Evolutionary conservation across 352 stramenopile species (phyloP).

Genomic region (Thalassiosira livingstoniorum): DNA sequence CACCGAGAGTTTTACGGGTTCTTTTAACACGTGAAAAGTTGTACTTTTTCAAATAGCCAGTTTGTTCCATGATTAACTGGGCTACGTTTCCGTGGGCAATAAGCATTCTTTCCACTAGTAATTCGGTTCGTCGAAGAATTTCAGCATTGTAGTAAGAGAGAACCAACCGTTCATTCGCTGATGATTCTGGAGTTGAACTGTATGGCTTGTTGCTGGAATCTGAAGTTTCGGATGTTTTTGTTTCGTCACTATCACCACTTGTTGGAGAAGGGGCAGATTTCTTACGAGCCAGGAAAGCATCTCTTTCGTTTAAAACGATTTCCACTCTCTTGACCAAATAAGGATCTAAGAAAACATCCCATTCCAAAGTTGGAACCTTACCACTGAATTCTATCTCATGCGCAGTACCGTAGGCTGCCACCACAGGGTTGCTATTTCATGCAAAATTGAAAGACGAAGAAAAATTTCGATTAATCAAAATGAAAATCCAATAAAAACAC

Average conservation of each 20-base stretch:
- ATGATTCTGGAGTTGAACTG: slow-evolving; percentile 8
- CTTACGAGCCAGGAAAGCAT: slow-evolving; percentile 63
- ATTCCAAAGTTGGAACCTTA: slow-evolving; percentile 72
- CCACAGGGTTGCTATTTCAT: slow-evolving; percentile 78
- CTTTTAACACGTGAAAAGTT: slow-evolving; percentile 83
- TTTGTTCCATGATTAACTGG: slow-evolving; percentile 80
- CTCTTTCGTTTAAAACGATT: slow-evolving; percentile 74
- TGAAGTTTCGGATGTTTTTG: slow-evolving; percentile 19
- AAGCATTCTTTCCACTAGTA: slow-evolving; percentile 80
- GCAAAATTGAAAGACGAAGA: too few relatives aligned
- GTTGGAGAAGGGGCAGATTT: slow-evolving; percentile 36
- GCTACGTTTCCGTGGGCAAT: slow-evolving; percentile 83
- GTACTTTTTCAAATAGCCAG: slow-evolving; percentile 73
- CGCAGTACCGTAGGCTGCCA: slow-evolving; percentile 78
- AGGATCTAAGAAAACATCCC: slow-evolving; percentile 86
- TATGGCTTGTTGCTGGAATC: background rate
- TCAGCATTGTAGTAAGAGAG: slow-evolving; percentile 74
- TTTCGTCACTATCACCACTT: slow-evolving; percentile 18
- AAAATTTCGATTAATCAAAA: background rate
- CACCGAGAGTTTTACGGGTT: slow-evolving; percentile 77
- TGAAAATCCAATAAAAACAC: slow-evolving; percentile 1
- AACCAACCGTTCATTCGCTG: slow-evolving; percentile 56
- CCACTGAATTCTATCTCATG: slow-evolving; percentile 72
- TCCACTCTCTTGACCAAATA: slow-evolving; percentile 71
- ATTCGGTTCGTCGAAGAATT: slow-evolving; percentile 59